Evolutionary conservation across 2,329 filamentous ascomycete genomes (phyloP), one percentile per base, ranked within the genome.

Genomic region (Ophiocordyceps robertsii): DNA sequence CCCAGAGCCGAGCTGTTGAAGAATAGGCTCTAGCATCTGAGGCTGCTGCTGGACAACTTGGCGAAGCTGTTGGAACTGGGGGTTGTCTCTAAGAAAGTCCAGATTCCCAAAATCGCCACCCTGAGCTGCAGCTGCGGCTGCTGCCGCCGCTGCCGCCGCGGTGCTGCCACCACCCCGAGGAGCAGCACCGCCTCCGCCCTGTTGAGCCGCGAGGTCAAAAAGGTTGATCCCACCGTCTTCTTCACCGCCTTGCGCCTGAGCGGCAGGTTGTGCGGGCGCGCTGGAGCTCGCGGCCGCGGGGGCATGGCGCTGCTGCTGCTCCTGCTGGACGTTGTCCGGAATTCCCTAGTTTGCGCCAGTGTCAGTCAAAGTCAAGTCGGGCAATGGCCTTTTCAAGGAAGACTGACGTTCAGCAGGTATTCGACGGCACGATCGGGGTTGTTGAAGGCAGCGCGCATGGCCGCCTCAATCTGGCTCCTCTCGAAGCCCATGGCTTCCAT

Each of bases 401-500:
- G 40, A 68, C 82, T 65, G 62, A 92, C 87, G 52, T 68, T 95
- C 57, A 98, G 62, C 12, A 98, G 77, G 57, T 98, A 98, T 63
- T 98, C 92, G 44, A 98, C 90, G 42, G 92, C 92, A 54, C 92
- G 87, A 62, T 96, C 90, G 13, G 90, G 88, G 67, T 98, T 98
- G 73, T 84, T 93, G 65, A 86, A 98, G 13, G 92, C 92, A 49
- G 92, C 92, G 56, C 90, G 84, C 82, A 98, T 92, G 41, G 92
- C 92, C 39, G 83, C 78, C 53, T 95, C 88, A 52, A 95, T 95
- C 58, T 94, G 84, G 41, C 78, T 70, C 56, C 89, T 77, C 56
- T 85, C 78, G 53, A 98, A 98, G 9, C 92, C 92, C 92, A 98
- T 98, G 51, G 82, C 83, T 66, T 95, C 89, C 88, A 98, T 95